Conservation (phyloP, 2,329 filamentous ascomycete species). For the Didymella pinodella region DNA sequence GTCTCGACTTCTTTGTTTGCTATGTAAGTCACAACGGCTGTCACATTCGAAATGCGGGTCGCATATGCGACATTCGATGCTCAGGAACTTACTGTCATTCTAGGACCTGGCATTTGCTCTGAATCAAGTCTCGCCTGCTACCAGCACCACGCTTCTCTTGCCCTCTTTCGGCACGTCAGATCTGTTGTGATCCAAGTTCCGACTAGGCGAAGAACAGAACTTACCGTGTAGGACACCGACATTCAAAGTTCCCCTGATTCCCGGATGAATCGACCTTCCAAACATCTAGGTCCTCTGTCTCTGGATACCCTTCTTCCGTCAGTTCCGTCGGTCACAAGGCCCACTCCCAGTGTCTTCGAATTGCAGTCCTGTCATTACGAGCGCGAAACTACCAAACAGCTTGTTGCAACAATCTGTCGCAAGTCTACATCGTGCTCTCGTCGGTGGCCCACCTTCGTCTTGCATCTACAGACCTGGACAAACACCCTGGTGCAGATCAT, state of each 20-base stretch:
- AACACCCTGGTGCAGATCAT: constrained; percentile 10
- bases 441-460: constrained; percentile 26
- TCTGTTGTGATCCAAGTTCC: constrained; percentile 40
- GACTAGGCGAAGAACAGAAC: constrained; percentile 38
- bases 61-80: constrained; percentile 43
- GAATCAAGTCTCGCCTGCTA: constrained; percentile 45
- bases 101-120: constrained; percentile 48
- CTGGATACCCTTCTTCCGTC: constrained; percentile 38
- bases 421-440: constrained; percentile 32
- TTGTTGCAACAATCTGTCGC: constrained; percentile 36
- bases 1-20: constrained; percentile 49
- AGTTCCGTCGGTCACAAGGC: constrained; percentile 42
- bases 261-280: constrained; percentile 50
- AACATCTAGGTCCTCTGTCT: constrained; percentile 47
- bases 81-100: constrained; percentile 45
- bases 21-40: constrained; percentile 47
- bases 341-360: constrained; percentile 35
- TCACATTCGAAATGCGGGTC: constrained; percentile 45
- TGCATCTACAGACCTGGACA: constrained; percentile 21
- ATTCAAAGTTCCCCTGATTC: constrained; percentile 48
- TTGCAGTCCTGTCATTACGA: constrained; percentile 29
- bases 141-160: constrained; percentile 36
- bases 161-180: constrained; percentile 43
- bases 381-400: constrained; percentile 26
- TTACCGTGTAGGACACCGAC: constrained; percentile 40